A percentile compares a stretch with the other conserved stretches of the same genome.
Evolutionary conservation across 148 eudicot species (phyloP).

Genomic region (Gaultheria prostrata): DNA sequence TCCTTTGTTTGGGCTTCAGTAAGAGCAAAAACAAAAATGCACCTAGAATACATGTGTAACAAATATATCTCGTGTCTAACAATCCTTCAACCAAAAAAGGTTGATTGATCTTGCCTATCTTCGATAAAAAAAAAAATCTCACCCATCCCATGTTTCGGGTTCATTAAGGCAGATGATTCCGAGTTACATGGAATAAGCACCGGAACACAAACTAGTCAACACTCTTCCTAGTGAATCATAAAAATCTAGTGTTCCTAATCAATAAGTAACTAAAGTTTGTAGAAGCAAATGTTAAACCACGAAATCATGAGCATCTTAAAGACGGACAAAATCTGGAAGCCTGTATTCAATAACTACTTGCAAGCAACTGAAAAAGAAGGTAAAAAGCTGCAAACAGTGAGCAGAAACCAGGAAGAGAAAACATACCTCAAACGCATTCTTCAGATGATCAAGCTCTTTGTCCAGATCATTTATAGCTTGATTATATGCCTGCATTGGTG

Average conservation of each 20-base stretch:
- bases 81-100: neutral
- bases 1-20: neutral
- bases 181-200: neutral
- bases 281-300: neutral
- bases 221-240: neutral
- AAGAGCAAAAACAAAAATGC: neutral
- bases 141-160: neutral
- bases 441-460: conserved; percentile 83
- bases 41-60: neutral
- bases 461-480: conserved; percentile 92
- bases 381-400: neutral
- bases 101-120: neutral
- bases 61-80: neutral
- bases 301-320: conserved; percentile 3
- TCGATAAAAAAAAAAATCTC: too few relatives aligned
- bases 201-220: too few relatives aligned
- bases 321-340: neutral
- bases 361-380: neutral
- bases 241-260: neutral
- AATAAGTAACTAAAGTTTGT: neutral
- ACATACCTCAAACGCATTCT: conserved; percentile 77
- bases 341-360: too few relatives aligned
- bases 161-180: neutral
- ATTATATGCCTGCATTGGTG: conserved; percentile 92
- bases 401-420: neutral